phyloP scores from a whole-genome alignment of 495 filamentous ascomycete genomes.

The Venustampulla echinocandica region DNA sequence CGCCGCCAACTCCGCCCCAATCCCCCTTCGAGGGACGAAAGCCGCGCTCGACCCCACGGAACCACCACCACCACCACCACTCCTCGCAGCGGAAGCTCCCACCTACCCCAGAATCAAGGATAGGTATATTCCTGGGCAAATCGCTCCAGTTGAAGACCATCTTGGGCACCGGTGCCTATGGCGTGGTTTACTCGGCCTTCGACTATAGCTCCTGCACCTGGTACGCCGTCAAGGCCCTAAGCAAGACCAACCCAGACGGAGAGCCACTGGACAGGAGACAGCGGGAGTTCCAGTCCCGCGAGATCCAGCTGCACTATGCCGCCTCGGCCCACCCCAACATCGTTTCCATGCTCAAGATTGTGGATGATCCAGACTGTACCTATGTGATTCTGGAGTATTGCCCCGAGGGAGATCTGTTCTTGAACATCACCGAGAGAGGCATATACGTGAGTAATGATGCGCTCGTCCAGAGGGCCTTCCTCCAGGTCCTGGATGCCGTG shows the following conservation, averaged over 20 bases:
- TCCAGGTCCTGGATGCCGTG: slow-evolving; percentile 97
- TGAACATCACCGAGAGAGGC: slow-evolving; percentile 90
- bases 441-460: slow-evolving; percentile 89
- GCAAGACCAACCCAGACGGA: slow-evolving; percentile 62
- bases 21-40: neutral
- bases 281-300: slow-evolving; percentile 79
- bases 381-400: slow-evolving; percentile 97
- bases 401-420: slow-evolving; percentile 93
- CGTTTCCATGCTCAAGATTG: slow-evolving; percentile 87
- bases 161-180: slow-evolving; percentile 90
- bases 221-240: slow-evolving; percentile 95
- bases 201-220: slow-evolving; percentile 73
- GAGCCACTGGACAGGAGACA: slow-evolving; percentile 80
- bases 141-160: slow-evolving; percentile 35
- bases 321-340: slow-evolving; percentile 88
- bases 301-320: slow-evolving; percentile 84
- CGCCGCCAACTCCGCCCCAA: neutral
- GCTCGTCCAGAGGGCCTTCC: slow-evolving; percentile 78
- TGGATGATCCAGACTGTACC: slow-evolving; percentile 87
- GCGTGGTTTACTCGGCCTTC: slow-evolving; percentile 89
- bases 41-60: too few relatives aligned
- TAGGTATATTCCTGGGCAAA: slow-evolving; percentile 20
- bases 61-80: too few relatives aligned
- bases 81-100: slow-evolving; percentile 1
- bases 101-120: slow-evolving; percentile 22